These are phyloP conservation scores for Pichia kluyveri DNA, from an alignment of 805 yeast genomes.

Conservation along the genomic window DNA sequence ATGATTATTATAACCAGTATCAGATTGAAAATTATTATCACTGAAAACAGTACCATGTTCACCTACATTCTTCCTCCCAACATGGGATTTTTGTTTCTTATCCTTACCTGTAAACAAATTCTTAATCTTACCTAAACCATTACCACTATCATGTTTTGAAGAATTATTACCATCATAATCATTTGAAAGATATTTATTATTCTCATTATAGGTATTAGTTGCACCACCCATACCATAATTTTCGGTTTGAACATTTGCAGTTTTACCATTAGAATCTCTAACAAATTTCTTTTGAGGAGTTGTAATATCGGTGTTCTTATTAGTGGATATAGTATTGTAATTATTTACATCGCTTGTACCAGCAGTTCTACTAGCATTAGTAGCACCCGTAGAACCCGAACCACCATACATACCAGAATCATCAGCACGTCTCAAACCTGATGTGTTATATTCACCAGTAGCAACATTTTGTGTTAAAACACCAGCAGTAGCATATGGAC, in stretches of 20 bases:
- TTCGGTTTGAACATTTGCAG: not conserved
- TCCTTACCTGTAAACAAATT: not conserved
- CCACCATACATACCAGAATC: not conserved
- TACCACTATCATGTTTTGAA: not conserved
- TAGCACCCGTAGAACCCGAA: not conserved
- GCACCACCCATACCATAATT: not conserved
- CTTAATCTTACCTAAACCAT: not conserved
- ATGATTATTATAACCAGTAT: not conserved
- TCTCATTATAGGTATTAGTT: not conserved
- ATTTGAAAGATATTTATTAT: not conserved
- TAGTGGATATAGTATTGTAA: no score
- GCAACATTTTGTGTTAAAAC: not conserved
- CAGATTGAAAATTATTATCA: not conserved
- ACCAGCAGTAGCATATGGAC: not conserved
- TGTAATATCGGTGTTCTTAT: not conserved
- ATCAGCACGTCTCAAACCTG: not conserved
- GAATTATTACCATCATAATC: not conserved
- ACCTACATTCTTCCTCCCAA: not conserved
- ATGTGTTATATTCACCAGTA: not conserved
- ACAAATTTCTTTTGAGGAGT: not conserved
- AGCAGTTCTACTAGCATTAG: no score
- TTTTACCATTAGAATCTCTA: not conserved
- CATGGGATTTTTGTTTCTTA: not conserved
- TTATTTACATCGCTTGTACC: no score
- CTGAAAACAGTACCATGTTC: not conserved